Base-by-base conservation (phyloP, 257 asterid species). In the Gardenia jasminoides region DNA sequence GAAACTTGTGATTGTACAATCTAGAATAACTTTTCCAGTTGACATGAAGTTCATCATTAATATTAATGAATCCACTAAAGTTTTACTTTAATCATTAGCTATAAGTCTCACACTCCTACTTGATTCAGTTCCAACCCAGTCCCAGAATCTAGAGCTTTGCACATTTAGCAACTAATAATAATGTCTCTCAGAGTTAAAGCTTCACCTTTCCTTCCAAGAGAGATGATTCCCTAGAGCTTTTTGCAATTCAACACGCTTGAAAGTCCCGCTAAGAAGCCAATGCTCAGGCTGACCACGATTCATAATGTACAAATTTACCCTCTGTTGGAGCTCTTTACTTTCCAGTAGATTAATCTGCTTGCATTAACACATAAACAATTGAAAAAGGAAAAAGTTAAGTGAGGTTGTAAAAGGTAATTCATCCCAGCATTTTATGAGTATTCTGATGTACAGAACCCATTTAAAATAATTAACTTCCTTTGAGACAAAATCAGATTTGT, bases 191-290 rank as follows among this genome's bases (percentile, higher is more conserved):
- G 24, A 24, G 78, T 76, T 79, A 83, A 64, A 69, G 76, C 43
- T 80, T 85, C 83, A 91, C 99, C 99, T 93, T 87, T 96, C 99
- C 87, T 93, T 96, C 97, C 98, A 96, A 52, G 97, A 92, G 24
- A 96, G 88, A 91, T 92, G 92, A 88, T 85, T 92, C 72, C 97
- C 99, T 80, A 93, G 94, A 81, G 99, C 91, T 82, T 91, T 89
- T 79, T 91, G 99, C 90, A 93, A 87, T 80, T 96, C 98, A 80
- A 80, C 81, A 50, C 98, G 98, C 86, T 96, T 96, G 85, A 85
- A 96, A 88, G 88, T 85, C 85, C 94, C 98, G 86, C 90, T 70
- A 61, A 87, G 86, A 72, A 90, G 94, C 98, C 99, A 96, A 83
- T 96, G 97, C 89, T 96, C 97, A 66, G 98, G 97, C 67, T 89